phyloP scores from a whole-genome alignment of 2,329 filamentous ascomycete species.

The Claviceps sp. region DNA sequence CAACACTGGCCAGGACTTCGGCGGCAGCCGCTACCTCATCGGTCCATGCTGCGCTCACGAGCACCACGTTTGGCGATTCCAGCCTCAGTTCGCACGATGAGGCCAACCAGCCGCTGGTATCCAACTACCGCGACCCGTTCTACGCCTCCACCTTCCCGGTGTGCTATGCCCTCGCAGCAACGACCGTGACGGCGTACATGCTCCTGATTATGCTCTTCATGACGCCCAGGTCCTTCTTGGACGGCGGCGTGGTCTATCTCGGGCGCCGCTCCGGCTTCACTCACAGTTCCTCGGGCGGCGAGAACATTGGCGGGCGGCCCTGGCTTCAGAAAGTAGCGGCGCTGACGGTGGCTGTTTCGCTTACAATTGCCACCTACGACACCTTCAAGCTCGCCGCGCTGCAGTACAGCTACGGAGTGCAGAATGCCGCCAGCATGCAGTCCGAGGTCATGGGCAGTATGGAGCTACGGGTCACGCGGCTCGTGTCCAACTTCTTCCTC shows the following conservation, averaged over 20 bases:
- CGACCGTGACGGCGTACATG: slow-evolving; percentile 82
- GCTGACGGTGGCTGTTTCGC: slow-evolving; percentile 62
- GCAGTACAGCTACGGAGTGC: slow-evolving; percentile 68
- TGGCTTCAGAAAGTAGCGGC: slow-evolving; percentile 83
- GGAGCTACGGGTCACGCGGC: slow-evolving; percentile 77
- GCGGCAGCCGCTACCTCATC: not conserved
- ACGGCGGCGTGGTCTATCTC: slow-evolving; percentile 71
- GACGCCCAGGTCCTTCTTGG: slow-evolving; percentile 84
- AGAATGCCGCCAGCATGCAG: slow-evolving; percentile 67
- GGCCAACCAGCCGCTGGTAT: slow-evolving; percentile 28
- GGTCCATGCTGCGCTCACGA: not conserved
- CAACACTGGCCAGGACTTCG: not conserved
- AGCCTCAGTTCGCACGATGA: slow-evolving; percentile 17
- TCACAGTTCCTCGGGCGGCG: slow-evolving; percentile 61
- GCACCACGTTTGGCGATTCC: slow-evolving; percentile 16
- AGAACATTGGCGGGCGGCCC: slow-evolving; percentile 80
- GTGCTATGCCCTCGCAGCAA: slow-evolving; percentile 82
- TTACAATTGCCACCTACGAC: slow-evolving; percentile 87
- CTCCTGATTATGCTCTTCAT: slow-evolving; percentile 89
- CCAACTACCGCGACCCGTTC: slow-evolving; percentile 72
- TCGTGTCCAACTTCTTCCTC: slow-evolving; percentile 91
- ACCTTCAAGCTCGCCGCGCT: slow-evolving; percentile 73
- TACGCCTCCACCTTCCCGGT: slow-evolving; percentile 89
- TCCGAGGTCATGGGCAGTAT: slow-evolving; percentile 68
- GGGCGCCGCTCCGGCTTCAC: slow-evolving; percentile 78